Conservation (phyloP, 208 protist species). For the Strigomonas oncopelti region DNA sequence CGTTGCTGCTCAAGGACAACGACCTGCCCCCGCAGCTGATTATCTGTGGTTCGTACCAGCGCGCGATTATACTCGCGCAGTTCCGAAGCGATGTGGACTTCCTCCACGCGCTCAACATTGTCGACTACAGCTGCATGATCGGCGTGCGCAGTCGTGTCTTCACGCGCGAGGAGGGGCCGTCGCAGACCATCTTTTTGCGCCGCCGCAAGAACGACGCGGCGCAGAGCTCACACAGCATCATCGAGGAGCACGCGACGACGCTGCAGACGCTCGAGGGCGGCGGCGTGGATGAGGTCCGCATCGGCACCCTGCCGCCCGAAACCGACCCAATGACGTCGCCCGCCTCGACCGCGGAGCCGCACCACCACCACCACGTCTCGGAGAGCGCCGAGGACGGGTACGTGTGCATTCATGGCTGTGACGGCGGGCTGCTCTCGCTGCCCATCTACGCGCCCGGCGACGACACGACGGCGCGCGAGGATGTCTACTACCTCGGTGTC, state of each 20-base stretch:
- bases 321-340: neutral
- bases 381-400: constrained; percentile 34
- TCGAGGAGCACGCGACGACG: constrained; percentile 11
- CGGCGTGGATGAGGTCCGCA: constrained; percentile 16
- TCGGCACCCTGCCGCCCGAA: constrained; percentile 11
- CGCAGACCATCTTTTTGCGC: constrained; percentile 43
- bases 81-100: constrained; percentile 81
- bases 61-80: constrained; percentile 80
- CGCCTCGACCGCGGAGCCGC: neutral
- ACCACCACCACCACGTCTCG: neutral
- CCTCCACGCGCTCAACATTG: constrained; percentile 72
- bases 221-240: neutral
- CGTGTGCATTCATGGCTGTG: constrained; percentile 70
- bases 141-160: constrained; percentile 85
- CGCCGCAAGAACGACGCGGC: constrained; percentile 1
- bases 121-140: constrained; percentile 92
- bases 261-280: constrained; percentile 11
- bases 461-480: constrained; percentile 66
- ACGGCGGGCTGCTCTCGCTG: constrained; percentile 76
- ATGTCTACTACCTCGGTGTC: constrained; percentile 90
- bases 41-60: constrained; percentile 70
- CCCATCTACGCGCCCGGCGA: constrained; percentile 68
- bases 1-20: constrained; percentile 85
- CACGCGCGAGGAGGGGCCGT: constrained; percentile 53
- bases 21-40: constrained; percentile 83